Evolutionary conservation across 139 green algal genomes (phyloP), one percentile per base, ranked within the genome.

Genomic region (Zygnema circumcarinatum): DNA sequence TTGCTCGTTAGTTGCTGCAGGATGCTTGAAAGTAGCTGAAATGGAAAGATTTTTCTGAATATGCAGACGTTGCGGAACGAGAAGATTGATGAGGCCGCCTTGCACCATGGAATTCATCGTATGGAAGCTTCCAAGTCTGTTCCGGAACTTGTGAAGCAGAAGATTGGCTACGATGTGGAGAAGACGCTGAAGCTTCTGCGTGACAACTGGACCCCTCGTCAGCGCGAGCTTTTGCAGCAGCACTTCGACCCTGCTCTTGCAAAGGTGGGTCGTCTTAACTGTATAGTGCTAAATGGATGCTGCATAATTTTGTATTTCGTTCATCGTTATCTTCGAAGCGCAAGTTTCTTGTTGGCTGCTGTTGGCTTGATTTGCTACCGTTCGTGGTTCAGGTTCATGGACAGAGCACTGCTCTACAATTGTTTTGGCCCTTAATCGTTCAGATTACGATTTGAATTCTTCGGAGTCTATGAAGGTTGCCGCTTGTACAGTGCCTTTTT

Each of bases 121-220:
- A 52, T 89, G 31, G 74, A 85, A 11, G 67, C 68, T 33, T 39
- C 84, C 21, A 76, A 85, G 84, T 32, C 84, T 2, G 84, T 89
- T 31, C 84, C 84, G 42, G 74, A 89, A 68, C 29, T 42, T 31
- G 75, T 89, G 33, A 75, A 76, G 33, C 1, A 69, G 39, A 89
- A 89, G 84, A 39, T 89, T 54, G 84, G 84, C 20, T 89, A 89
- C 75, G 84, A 89, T 79, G 38, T 89, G 25, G 84, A 89, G 84
- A 89, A 89, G 74, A 85, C 84, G 31, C 84, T 89, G 31, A 89
- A 85, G 84, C 74, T 89, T 62, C 74, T 89, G 29, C 22, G 25
- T 16, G 84, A 89, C 7, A 85, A 85, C 38, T 85, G 79, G 75
- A 85, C 84, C n/a, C 84, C 84, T 35, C 74, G 84, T 35, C 47